Base-by-base conservation (phyloP, 2,329 filamentous ascomycete species). In the Neobulgaria alba region DNA sequence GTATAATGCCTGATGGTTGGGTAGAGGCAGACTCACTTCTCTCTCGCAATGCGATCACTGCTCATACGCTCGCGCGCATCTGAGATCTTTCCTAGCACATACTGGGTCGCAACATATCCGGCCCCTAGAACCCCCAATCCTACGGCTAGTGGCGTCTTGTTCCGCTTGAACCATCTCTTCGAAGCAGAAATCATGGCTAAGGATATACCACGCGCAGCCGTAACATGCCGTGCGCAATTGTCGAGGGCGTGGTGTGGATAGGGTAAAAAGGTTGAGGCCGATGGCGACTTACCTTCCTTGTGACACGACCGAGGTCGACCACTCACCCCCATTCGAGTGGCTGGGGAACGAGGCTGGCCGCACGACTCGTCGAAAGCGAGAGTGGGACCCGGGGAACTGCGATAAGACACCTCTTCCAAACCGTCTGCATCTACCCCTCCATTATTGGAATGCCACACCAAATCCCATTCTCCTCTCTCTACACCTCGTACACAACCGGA, bases 21-120 rank as follows among this genome's bases (percentile, higher is more conserved):
- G 12, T 30, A 31, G 20, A 10, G 20, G 18, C 4, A 20, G 8
- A 57, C 77, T 55, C 67, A 95, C 90, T 98, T 98, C 67, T 98
- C 92, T 62, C 90, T 89, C 38, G 90, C 85, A 61, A 95, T 93
- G 57, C 88, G 81, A 59, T 96, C 92, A 63, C 87, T 90, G 65
- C 84, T 89, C 85, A 95, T 93, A 62, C 90, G 88, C 73, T 95
- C 88, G 52, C 89, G 80, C 55, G 90, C 88, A 64, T 96, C 89
- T 51, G 83, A 83, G 57, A 96, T 81, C 73, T 95, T 96, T 57
- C 75, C 77, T 58, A 95, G 64, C 52, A 95, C 78, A 80, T 95
- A 98, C 64, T 95, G 88, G 29, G 86, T 87, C 41, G 85, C 89
- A 46, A 95, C 68, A 65, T 98, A 98, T 52, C 88, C 88, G 39